Conservation (phyloP, 176 grass and related monocot species). For the Oryza rufipogon region DNA sequence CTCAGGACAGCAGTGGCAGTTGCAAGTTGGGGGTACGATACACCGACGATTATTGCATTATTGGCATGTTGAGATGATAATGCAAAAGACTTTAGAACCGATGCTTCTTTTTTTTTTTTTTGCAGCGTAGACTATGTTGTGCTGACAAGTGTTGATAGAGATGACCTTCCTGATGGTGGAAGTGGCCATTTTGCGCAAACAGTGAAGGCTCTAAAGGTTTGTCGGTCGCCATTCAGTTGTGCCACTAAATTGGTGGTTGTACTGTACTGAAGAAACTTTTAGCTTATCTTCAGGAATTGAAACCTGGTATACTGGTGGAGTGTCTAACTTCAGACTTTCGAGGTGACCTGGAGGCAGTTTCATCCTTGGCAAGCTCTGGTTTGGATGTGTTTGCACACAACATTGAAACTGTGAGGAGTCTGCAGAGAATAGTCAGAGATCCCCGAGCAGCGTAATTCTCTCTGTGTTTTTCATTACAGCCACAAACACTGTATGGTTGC, state of each 20-base stretch:
- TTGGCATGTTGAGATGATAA: background rate
- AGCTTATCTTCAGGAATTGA: slow-evolving; percentile 59
- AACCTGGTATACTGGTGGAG: slow-evolving; percentile 86
- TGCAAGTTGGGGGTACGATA: slow-evolving; percentile 71
- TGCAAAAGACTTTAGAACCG: slow-evolving; percentile 1
- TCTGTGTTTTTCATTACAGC: background rate
- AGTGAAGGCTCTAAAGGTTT: slow-evolving; percentile 80
- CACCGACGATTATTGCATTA: background rate
- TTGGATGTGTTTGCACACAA: slow-evolving; percentile 93
- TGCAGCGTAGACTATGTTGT: slow-evolving; percentile 89
- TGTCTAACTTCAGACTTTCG: slow-evolving; percentile 90
- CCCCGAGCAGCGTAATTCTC: slow-evolving; percentile 74
- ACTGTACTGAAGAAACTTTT: slow-evolving; percentile 7
- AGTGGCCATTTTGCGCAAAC: slow-evolving; percentile 87
- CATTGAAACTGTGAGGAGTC: slow-evolving; percentile 84
- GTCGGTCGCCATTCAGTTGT: background rate
- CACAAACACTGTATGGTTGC: background rate
- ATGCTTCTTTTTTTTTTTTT: slow-evolving; percentile 46
- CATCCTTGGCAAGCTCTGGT: slow-evolving; percentile 68
- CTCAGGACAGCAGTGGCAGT: slow-evolving; percentile 74
- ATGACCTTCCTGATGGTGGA: slow-evolving; percentile 89
- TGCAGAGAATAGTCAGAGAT: slow-evolving; percentile 91
- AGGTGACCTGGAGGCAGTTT: slow-evolving; percentile 75
- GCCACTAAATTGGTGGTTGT: background rate
- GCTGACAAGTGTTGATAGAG: slow-evolving; percentile 88